A percentile compares a stretch with the other conserved stretches of the same genome.
Conservation (phyloP, 352 stramenopile species). For the Elongisporangium undulatum region DNA sequence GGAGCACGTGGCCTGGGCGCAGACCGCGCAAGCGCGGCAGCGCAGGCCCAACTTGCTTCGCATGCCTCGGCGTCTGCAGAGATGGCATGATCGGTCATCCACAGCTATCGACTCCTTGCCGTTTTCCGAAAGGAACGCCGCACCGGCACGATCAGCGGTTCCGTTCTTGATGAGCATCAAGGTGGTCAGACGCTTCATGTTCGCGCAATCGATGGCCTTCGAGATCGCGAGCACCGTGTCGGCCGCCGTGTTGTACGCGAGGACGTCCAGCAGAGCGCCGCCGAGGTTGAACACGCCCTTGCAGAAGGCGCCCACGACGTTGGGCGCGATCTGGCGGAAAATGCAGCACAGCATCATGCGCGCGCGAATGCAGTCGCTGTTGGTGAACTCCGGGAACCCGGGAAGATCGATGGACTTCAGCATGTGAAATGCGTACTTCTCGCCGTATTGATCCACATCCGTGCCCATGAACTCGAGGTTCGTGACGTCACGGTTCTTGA, state of each 20-base stretch:
- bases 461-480: conserved; percentile 49
- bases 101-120: conserved; percentile 3
- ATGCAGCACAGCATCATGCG: conserved; percentile 60
- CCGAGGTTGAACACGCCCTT: conserved; percentile 53
- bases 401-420: conserved; percentile 46
- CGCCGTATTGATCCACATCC: conserved; percentile 21
- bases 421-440: conserved; percentile 38
- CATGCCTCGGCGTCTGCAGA: conserved; percentile 13
- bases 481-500: conserved; percentile 41
- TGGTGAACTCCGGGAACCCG: conserved; percentile 24
- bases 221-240: conserved; percentile 35
- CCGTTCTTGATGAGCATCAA: conserved; percentile 9
- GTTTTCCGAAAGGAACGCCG: conserved; percentile 2
- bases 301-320: conserved; percentile 37
- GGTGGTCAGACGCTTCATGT: conserved; percentile 45
- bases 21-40: conserved; percentile 34
- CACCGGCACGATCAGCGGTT: neutral
- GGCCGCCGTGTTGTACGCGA: conserved; percentile 37
- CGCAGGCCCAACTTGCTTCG: conserved; percentile 20
- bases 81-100: neutral
- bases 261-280: conserved; percentile 30
- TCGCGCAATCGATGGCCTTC: conserved; percentile 20
- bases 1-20: conserved; percentile 26
- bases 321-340: conserved; percentile 35
- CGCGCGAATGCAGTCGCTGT: conserved; percentile 30